Conservation (phyloP, 768 basidiomycete species). For the Tylopilus vinaceipallidus region DNA sequence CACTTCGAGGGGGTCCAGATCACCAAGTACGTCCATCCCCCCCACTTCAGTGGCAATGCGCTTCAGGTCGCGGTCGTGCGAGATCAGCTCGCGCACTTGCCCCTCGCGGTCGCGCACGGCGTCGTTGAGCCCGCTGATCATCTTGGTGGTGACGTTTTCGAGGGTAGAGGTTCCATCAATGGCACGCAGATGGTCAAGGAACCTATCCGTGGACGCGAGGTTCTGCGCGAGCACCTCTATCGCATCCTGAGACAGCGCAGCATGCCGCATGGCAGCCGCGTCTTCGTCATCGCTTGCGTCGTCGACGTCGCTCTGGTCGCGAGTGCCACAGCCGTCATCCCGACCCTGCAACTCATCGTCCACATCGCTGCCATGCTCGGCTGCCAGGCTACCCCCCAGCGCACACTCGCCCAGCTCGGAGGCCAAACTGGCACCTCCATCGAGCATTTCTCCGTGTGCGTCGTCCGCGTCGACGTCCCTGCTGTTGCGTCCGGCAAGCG, state of each 20-base stretch:
- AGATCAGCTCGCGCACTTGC: slow-evolving; percentile 76
- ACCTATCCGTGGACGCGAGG: slow-evolving; percentile 73
- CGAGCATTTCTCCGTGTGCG: slow-evolving; percentile 28
- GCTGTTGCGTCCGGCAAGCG: slow-evolving; percentile 26
- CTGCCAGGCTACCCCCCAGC: slow-evolving; percentile 20
- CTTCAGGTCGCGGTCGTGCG: slow-evolving; percentile 76
- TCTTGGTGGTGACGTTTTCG: slow-evolving; percentile 70
- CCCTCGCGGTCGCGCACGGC: slow-evolving; percentile 73
- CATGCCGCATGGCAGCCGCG: slow-evolving; percentile 26
- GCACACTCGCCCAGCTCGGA: slow-evolving; percentile 37
- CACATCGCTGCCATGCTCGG: slow-evolving; percentile 21
- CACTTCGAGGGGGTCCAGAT: slow-evolving; percentile 63
- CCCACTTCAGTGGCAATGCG: slow-evolving; percentile 76
- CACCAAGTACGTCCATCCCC: slow-evolving; percentile 68
- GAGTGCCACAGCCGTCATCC: slow-evolving; percentile 13
- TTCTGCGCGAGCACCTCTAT: slow-evolving; percentile 73
- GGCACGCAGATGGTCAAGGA: slow-evolving; percentile 67
- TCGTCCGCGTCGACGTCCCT: slow-evolving; percentile 30
- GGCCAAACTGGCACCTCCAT: slow-evolving; percentile 38
- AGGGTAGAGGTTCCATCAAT: slow-evolving; percentile 55
- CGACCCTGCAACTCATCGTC: slow-evolving; percentile 18
- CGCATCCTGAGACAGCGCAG: slow-evolving; percentile 46
- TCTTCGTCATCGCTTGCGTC: slow-evolving; percentile 26
- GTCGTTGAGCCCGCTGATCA: slow-evolving; percentile 77
- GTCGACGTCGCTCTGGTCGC: slow-evolving; percentile 11